Percentiles rank a stretch among this genome's conserved stretches.
These are phyloP conservation scores for Pseudonitzschia delicatissima DNA, from an alignment of 108 stramenopile genomes.

Conservation along the genomic window DNA sequence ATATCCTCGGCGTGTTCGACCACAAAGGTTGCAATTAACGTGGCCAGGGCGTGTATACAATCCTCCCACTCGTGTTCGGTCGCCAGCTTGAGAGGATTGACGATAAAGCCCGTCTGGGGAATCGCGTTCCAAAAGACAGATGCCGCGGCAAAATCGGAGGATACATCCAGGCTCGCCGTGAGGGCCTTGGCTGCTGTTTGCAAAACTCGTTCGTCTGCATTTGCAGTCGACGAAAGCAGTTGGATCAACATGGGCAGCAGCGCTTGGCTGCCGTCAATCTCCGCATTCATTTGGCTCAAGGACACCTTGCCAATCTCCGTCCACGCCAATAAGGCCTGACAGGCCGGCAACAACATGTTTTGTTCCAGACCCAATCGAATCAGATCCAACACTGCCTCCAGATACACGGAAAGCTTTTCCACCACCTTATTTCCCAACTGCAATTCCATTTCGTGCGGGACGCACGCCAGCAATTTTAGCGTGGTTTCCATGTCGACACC, in stretches of 20 bases:
- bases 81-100: slow-evolving; percentile 29
- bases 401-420: slow-evolving; percentile 15
- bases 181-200: slow-evolving; percentile 35
- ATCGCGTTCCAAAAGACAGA: slow-evolving; percentile 38
- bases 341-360: slow-evolving; percentile 14
- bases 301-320: slow-evolving; percentile 27
- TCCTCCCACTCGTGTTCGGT: slow-evolving; percentile 39
- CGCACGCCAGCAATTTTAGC: slow-evolving; percentile 20
- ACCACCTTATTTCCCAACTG: slow-evolving; percentile 17
- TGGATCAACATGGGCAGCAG: slow-evolving; percentile 39
- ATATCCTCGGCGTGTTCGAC: slow-evolving; percentile 50
- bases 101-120: slow-evolving; percentile 31
- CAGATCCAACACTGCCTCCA: slow-evolving; percentile 26
- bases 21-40: slow-evolving; percentile 40
- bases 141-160: slow-evolving; percentile 37
- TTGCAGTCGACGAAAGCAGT: slow-evolving; percentile 28
- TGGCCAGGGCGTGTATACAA: slow-evolving; percentile 41
- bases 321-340: slow-evolving; percentile 34
- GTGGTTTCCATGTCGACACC: neutral
- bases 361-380: slow-evolving; percentile 2
- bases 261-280: slow-evolving; percentile 2
- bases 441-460: slow-evolving; percentile 34
- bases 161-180: slow-evolving; percentile 29
- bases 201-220: slow-evolving; percentile 15
- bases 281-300: slow-evolving; percentile 29